phyloP scores from a whole-genome alignment of 139 green algal genomes.

The Asterochloris erici region DNA sequence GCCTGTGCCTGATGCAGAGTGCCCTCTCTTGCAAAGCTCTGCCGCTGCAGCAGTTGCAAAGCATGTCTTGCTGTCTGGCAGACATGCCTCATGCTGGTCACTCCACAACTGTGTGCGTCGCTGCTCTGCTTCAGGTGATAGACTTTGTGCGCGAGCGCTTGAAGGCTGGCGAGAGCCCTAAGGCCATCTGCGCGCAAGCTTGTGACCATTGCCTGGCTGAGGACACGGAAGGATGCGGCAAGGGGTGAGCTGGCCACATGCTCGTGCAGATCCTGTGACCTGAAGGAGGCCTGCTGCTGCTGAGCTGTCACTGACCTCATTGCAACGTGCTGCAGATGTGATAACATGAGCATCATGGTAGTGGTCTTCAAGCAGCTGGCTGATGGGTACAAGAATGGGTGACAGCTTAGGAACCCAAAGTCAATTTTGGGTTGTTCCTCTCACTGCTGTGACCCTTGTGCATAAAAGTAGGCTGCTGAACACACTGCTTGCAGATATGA shows the following conservation, averaged over 20 bases:
- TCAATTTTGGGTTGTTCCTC: too few relatives aligned
- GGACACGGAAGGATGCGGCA: slow-evolving; percentile 50
- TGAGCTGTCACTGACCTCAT: neutral
- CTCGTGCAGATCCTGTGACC: neutral
- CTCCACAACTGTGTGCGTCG: too few relatives aligned
- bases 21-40: neutral
- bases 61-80: too few relatives aligned
- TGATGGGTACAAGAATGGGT: too few relatives aligned
- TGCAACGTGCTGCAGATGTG: slow-evolving; percentile 31
- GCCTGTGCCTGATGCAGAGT: neutral
- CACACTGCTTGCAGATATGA: too few relatives aligned
- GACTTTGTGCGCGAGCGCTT: slow-evolving; percentile 69
- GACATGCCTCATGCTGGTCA: too few relatives aligned
- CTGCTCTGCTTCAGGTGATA: slow-evolving; percentile 34
- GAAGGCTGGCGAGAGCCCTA: slow-evolving; percentile 22
- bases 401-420: too few relatives aligned
- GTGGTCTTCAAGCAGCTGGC: slow-evolving; percentile 35
- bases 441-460: too few relatives aligned
- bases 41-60: neutral
- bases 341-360: slow-evolving; percentile 57
- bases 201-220: slow-evolving; percentile 73
- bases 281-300: neutral
- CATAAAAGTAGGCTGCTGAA: too few relatives aligned
- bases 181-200: slow-evolving; percentile 56
- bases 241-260: slow-evolving; percentile 33